phyloP scores from a whole-genome alignment of 306 rosid species.

The Lupinus albus region DNA sequence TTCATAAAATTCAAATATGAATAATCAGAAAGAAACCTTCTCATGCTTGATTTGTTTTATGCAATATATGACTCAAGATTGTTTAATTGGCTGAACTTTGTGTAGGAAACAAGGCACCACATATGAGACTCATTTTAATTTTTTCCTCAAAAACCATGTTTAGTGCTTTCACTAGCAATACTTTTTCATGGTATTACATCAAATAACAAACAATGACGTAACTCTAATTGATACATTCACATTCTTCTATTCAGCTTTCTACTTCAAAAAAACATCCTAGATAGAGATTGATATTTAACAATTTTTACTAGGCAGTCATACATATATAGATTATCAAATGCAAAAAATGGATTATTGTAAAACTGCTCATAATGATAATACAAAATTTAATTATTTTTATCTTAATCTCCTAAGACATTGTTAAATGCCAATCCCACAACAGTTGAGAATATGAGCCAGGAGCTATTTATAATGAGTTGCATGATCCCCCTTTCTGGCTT shows the following conservation, averaged over 20 bases:
- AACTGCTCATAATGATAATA: not conserved
- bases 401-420: not conserved
- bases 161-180: not conserved
- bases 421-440: too few species aligned
- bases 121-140: not conserved
- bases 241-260: slow-evolving; percentile 5
- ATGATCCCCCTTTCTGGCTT: too few species aligned
- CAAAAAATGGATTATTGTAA: not conserved
- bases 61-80: not conserved
- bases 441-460: too few species aligned
- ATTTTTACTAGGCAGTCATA: not conserved
- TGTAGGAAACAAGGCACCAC: not conserved
- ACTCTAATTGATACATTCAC: not conserved
- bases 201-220: not conserved
- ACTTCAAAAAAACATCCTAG: not conserved
- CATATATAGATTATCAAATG: not conserved
- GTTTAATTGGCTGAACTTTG: not conserved
- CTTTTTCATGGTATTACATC: not conserved
- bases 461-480: too few species aligned
- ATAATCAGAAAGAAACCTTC: not conserved
- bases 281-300: not conserved
- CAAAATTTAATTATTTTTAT: not conserved
- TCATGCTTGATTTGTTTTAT: not conserved
- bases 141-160: not conserved
- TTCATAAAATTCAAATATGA: not conserved